phyloP scores from a whole-genome alignment of 495 filamentous ascomycete species.

The Apodospora peruviana region DNA sequence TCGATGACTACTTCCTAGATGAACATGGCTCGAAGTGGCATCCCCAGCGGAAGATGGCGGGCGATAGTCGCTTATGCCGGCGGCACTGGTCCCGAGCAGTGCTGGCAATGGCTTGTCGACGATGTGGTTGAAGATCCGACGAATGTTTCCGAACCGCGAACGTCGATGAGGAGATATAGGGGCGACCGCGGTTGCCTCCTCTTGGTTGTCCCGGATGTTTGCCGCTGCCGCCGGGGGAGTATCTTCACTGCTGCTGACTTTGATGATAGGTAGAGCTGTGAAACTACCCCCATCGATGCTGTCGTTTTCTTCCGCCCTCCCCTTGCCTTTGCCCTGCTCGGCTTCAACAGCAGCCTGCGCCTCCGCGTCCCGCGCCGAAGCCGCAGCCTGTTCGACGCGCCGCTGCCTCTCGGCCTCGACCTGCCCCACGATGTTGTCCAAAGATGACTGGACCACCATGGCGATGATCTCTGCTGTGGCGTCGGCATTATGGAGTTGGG shows the following conservation, averaged over 20 bases:
- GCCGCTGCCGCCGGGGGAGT: too few relatives aligned
- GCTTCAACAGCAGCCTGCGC: background rate
- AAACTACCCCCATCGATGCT: background rate
- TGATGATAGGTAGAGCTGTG: slow-evolving; percentile 7
- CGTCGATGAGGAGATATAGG: too few relatives aligned
- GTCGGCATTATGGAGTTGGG: slow-evolving; percentile 11
- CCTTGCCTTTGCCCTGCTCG: slow-evolving; percentile 6
- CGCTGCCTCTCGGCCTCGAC: slow-evolving; percentile 20
- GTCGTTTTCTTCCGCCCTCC: background rate
- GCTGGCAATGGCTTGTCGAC: too few relatives aligned
- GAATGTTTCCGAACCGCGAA: too few relatives aligned
- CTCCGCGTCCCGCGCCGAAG: background rate
- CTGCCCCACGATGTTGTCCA: slow-evolving; percentile 27
- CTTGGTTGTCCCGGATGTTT: too few relatives aligned
- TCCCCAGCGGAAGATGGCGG: too few relatives aligned
- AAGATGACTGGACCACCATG: slow-evolving; percentile 24
- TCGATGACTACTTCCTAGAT: too few relatives aligned
- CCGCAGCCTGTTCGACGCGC: background rate
- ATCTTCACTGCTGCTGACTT: background rate
- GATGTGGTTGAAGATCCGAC: too few relatives aligned
- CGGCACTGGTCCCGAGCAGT: too few relatives aligned
- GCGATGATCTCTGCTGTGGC: slow-evolving; percentile 20
- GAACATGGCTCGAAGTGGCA: too few relatives aligned
- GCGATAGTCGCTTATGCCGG: too few relatives aligned
- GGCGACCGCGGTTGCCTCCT: too few relatives aligned